Evolutionary conservation across 2,329 filamentous ascomycete genomes (phyloP), one percentile per base, ranked within the genome.

Genomic region (Ceratocystis colombiana): DNA sequence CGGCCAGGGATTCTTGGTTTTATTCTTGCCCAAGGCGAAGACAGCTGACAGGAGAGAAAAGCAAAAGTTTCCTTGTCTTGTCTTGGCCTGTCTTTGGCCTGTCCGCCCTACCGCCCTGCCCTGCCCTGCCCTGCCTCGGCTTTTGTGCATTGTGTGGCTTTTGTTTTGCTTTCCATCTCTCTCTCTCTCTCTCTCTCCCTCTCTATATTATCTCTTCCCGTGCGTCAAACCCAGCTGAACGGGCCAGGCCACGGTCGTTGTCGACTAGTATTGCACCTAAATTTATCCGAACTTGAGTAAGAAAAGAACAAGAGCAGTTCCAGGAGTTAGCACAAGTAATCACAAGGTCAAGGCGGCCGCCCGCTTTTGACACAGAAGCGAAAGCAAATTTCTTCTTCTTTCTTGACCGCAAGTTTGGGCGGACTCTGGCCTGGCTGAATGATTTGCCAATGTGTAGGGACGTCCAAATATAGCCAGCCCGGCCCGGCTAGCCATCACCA

Each of bases 401-500:
- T 20, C 46, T 22, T 50, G 46, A 50, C 46, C 46, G 46, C 46
- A 50, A 50, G n/a, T 50, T 50, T 12, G 17, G 22, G 46, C 8
- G 20, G 46, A 41, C 37, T 41, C 8, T 41, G 37, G 37, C 37
- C 10, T 41, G 46, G 46, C 46, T 50, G 20, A 50, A 50, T 22
- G 46, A 50, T 50, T 50, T 50, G 46, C 46, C 17, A 4, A 50
- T 50, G 20, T 22, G 8, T 20, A n/a, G 22, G 46, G n/a, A 50
- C 46, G 8, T 50, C n/a, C 46, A 50, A n/a, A 50, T 50, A 50
- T 50, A 50, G 37, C 46, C 46, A 50, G 37, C 46, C 28, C 28
- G n/a, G 46, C 46, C 7, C 46, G 37, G 37, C 37, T 41, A 41
- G 37, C 46, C 46, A 20, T 48, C 17, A 25, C 12, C 20, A 7